Evolutionary conservation across 2,329 filamentous ascomycete species (phyloP).

Genomic region (Hypoxylon sp.): DNA sequence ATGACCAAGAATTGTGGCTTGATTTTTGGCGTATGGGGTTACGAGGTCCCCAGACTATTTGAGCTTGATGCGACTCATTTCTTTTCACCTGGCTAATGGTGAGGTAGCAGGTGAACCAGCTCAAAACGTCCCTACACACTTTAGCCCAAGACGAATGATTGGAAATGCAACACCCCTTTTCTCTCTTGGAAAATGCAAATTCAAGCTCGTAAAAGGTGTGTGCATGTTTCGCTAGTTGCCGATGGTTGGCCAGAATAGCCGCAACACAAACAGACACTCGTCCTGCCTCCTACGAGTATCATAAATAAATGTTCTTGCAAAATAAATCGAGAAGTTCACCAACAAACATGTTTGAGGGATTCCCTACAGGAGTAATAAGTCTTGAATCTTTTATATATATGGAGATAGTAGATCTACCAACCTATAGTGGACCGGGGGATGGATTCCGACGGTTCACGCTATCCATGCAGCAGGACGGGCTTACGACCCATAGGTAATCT

Average conservation of each 20-base stretch:
- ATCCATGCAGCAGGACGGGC: conserved; percentile 25
- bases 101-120: conserved; percentile 6
- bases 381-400: conserved; percentile 3
- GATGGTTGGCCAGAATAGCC: background rate
- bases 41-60: conserved; percentile 6
- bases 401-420: conserved; percentile 18
- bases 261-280: background rate
- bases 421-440: conserved; percentile 25
- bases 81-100: background rate
- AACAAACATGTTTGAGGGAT: background rate
- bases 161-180: background rate
- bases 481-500: conserved; percentile 8
- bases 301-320: too few relatives aligned
- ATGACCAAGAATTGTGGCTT: conserved; percentile 15
- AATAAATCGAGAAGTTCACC: background rate
- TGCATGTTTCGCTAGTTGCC: background rate
- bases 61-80: background rate
- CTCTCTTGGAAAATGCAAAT: background rate
- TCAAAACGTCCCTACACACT: conserved; percentile 3
- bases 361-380: background rate
- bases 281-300: background rate
- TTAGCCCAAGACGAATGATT: background rate
- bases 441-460: conserved; percentile 35
- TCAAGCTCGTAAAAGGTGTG: background rate
- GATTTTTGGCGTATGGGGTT: conserved; percentile 4